A percentile compares a stretch with the other conserved stretches of the same genome.
Conservation (phyloP, 2,329 filamentous ascomycete genomes). For the Fusarium sterilihyphosum region DNA sequence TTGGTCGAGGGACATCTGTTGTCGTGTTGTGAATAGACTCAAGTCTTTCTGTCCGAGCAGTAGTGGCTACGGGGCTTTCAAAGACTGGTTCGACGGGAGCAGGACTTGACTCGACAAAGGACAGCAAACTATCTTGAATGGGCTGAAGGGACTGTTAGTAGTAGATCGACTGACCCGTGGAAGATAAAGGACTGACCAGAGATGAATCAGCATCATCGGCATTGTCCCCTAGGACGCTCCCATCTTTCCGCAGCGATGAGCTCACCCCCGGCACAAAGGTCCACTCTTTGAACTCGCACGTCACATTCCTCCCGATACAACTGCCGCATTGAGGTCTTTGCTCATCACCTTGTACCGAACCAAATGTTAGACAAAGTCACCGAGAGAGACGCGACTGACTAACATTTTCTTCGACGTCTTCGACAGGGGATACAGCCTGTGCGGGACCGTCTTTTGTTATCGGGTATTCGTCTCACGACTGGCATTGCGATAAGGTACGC, state of each 20-base stretch:
- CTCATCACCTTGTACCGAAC: slow-evolving; percentile 9
- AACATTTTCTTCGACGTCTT: slow-evolving; percentile 31
- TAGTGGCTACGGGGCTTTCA: neutral
- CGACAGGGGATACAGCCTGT: slow-evolving; percentile 29
- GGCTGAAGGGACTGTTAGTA: neutral
- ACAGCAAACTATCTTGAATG: slow-evolving; percentile 1
- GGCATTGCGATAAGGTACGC: slow-evolving; percentile 19
- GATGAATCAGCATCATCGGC: neutral
- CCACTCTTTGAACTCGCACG: slow-evolving; percentile 32
- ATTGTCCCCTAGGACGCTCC: neutral
- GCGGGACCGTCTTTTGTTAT: slow-evolving; percentile 24
- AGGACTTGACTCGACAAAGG: slow-evolving; percentile 6
- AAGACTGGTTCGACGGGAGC: neutral
- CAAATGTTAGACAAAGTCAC: neutral
- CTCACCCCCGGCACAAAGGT: slow-evolving; percentile 20
- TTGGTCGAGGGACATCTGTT: neutral
- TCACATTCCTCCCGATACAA: slow-evolving; percentile 23
- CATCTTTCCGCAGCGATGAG: slow-evolving; percentile 3
- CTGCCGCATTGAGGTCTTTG: slow-evolving; percentile 27
- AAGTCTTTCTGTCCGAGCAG: neutral
- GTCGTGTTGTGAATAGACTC: neutral
- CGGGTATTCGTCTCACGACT: slow-evolving; percentile 26
- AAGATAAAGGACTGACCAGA: neutral
- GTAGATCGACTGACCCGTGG: accelerated
- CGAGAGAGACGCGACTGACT: neutral